Conservation (phyloP, 2,329 filamentous ascomycete species). For the Cladorrhinum sp. region DNA sequence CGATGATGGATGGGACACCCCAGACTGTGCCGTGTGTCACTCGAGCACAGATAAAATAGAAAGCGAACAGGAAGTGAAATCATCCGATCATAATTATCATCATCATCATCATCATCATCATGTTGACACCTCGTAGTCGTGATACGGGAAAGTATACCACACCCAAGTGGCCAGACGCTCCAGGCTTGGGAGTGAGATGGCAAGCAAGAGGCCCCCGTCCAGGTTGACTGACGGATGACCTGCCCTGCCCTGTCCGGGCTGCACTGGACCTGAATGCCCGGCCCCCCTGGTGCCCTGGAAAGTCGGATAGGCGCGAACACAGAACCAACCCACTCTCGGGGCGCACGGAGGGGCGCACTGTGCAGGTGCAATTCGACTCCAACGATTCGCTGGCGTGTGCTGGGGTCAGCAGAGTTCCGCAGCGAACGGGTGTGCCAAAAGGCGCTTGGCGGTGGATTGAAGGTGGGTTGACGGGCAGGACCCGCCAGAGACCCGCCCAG, state of each 20-base stretch:
- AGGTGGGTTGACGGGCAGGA: constrained; percentile 6
- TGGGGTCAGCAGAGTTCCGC: constrained; percentile 3
- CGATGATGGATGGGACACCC: not conserved
- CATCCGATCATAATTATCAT: not conserved
- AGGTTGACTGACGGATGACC: not conserved
- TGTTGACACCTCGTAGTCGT: not conserved
- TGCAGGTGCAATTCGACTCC: not conserved
- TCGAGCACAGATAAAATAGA: not conserved
- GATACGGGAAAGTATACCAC: not conserved
- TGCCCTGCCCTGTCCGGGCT: not conserved
- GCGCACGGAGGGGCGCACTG: constrained; percentile 15
- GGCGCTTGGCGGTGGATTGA: constrained; percentile 17
- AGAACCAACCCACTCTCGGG: not conserved
- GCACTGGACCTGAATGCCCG: not conserved
- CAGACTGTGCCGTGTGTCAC: not conserved
- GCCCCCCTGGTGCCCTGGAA: not conserved
- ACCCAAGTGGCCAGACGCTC: no score
- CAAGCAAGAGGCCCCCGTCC: not conserved
- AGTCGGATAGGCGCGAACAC: not conserved
- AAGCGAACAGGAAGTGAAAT: not conserved
- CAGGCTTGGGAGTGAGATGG: no score
- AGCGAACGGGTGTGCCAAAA: constrained; percentile 5
- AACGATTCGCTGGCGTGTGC: constrained; percentile 17
- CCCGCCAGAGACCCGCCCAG: constrained; percentile 26
- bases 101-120: not conserved